Evolutionary conservation across 2,329 filamentous ascomycete genomes (phyloP).

Genomic region (Neonectria punicea): DNA sequence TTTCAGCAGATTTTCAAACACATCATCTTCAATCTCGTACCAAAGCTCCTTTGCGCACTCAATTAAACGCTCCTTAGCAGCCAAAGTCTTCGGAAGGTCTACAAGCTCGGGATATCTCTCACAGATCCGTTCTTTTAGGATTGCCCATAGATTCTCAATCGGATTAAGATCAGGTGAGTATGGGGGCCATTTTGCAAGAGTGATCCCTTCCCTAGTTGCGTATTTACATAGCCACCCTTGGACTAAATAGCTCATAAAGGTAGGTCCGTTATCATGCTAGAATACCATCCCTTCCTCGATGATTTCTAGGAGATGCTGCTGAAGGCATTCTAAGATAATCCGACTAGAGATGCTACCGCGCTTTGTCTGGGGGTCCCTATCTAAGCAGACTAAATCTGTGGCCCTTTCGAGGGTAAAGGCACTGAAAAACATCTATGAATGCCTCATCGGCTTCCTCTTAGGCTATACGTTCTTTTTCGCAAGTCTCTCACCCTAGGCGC

Average conservation of each 20-base stretch:
- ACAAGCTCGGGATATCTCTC: not conserved
- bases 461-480: too few relatives aligned
- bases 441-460: too few relatives aligned
- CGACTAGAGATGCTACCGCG: not conserved
- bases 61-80: not conserved
- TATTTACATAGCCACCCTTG: not conserved
- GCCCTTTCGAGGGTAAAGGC: too few relatives aligned
- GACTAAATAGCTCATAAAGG: not conserved
- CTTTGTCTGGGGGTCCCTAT: not conserved
- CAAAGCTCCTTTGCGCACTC: too few relatives aligned
- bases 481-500: too few relatives aligned
- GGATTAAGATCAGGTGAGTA: conserved; percentile 23
- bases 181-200: conserved; percentile 10
- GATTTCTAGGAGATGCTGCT: not conserved
- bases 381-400: too few relatives aligned
- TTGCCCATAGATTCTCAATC: conserved; percentile 13
- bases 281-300: too few relatives aligned
- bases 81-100: not conserved
- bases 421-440: too few relatives aligned
- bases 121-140: not conserved
- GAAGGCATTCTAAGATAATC: not conserved
- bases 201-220: not conserved
- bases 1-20: too few relatives aligned
- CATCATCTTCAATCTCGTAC: too few relatives aligned
- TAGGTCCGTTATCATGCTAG: not conserved